Evolutionary conservation across 768 basidiomycete genomes (phyloP).

Genomic region (Tricholoma hemisulphureum): DNA sequence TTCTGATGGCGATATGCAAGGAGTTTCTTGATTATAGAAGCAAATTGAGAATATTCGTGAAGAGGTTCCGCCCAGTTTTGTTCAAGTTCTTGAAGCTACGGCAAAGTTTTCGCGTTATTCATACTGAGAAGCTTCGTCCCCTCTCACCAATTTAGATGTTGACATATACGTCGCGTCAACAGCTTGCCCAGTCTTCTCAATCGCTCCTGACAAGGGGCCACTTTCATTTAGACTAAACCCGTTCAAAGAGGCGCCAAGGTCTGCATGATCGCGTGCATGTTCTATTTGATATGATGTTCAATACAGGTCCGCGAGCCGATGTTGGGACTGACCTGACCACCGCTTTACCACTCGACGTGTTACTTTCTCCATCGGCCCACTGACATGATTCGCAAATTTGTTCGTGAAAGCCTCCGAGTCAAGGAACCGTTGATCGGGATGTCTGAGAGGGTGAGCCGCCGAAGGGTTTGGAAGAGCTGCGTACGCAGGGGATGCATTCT

Average conservation of each 20-base stretch:
- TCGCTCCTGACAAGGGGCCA: conserved; percentile 69
- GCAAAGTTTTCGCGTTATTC: conserved; percentile 4
- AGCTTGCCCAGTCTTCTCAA: conserved; percentile 97
- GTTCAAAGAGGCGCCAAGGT: conserved; percentile 89
- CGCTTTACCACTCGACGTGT: conserved; percentile 89
- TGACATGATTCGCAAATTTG: conserved; percentile 91
- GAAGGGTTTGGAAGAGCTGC: conserved; percentile 87
- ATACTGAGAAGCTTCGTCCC: neutral
- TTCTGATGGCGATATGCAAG: conserved; percentile 96
- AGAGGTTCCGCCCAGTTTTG: conserved; percentile 94
- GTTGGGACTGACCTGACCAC: conserved; percentile 73
- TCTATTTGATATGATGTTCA: conserved; percentile 42
- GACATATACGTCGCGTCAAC: conserved; percentile 92
- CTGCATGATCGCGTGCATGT: conserved; percentile 81
- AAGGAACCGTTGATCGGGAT: conserved; percentile 92
- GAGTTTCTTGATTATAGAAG: conserved; percentile 89
- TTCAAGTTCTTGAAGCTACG: conserved; percentile 91
- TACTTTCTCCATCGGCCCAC: conserved; percentile 94
- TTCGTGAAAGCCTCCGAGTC: conserved; percentile 96
- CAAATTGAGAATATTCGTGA: conserved; percentile 95
- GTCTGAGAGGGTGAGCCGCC: conserved; percentile 81
- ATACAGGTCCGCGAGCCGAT: conserved; percentile 6
- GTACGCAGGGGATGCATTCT: conserved; percentile 69
- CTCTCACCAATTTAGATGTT: conserved; percentile 79
- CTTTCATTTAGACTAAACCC: conserved; percentile 90